A percentile compares a stretch with the other conserved stretches of the same genome.
Conservation (phyloP, 23 red algal species). For the Pyropia haitanensis region DNA sequence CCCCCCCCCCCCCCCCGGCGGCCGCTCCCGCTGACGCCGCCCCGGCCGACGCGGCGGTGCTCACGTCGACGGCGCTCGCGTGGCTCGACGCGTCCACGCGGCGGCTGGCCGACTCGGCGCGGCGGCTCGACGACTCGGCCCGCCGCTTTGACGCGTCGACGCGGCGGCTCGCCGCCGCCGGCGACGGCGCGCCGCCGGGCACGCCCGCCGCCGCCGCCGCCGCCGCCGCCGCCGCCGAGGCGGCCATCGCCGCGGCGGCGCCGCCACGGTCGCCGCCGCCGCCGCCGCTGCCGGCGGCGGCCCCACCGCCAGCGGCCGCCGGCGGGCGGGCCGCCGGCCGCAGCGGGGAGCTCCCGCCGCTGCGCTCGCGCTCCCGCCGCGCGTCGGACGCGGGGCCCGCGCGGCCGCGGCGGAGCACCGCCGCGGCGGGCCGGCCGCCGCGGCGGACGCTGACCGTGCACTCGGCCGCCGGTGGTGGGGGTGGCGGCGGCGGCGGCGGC, state of each 20-base stretch:
- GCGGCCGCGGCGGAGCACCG: neutral
- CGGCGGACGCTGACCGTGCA: no score
- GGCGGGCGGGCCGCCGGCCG: no score
- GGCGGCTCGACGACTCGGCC: no score
- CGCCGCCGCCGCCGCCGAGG: slow-evolving; percentile 6
- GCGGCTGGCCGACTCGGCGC: no score
- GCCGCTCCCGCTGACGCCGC: neutral
- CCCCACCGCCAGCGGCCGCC: neutral
- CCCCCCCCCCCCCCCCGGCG: neutral
- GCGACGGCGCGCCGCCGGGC: neutral
- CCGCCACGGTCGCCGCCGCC: neutral
- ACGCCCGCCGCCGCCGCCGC: neutral
- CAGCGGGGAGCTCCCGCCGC: neutral
- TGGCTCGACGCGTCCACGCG: no score
- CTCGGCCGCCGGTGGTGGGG: no score
- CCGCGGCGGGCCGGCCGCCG: no score
- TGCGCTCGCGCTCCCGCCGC: neutral
- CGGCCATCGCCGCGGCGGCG: neutral
- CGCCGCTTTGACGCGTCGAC: neutral
- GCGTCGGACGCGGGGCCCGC: slow-evolving; percentile 1
- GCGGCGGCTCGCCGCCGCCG: neutral
- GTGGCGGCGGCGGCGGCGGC: no score
- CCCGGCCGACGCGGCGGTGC: neutral
- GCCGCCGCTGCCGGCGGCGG: neutral
- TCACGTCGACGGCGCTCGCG: neutral